These are phyloP conservation scores for Trichoderma sp. DNA, from an alignment of 2,329 filamentous ascomycete species.

Conservation along the genomic window DNA sequence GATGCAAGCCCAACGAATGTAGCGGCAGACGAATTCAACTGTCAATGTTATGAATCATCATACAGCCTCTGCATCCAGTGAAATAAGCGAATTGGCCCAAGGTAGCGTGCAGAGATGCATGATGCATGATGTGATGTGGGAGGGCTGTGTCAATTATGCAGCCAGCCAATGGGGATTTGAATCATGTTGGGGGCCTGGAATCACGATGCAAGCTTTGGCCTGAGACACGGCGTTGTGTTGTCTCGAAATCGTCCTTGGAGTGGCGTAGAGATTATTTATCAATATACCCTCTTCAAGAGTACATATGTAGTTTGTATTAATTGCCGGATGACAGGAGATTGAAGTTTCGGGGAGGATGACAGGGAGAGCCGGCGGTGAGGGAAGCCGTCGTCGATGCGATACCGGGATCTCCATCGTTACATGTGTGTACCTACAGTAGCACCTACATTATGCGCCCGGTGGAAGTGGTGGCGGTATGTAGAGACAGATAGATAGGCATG, in stretches of 20 bases:
- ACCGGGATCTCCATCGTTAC: constrained; percentile 3
- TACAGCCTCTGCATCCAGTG: neutral
- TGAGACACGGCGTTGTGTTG: neutral
- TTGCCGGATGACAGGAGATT: neutral
- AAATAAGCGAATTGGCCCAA: neutral
- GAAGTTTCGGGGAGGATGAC: neutral
- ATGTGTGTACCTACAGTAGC: neutral
- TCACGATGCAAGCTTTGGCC: neutral
- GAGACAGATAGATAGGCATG: neutral
- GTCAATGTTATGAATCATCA: neutral
- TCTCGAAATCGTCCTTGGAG: neutral
- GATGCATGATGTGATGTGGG: constrained; percentile 8
- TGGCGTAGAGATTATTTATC: neutral
- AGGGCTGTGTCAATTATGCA: neutral
- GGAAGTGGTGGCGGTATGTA: neutral
- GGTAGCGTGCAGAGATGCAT: neutral
- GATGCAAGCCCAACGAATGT: neutral
- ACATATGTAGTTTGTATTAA: neutral
- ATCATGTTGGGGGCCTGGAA: neutral
- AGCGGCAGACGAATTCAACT: neutral
- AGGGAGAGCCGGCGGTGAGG: constrained; percentile 19
- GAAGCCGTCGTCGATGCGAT: neutral
- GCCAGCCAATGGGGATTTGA: neutral
- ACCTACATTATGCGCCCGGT: neutral
- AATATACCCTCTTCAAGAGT: neutral